Evolutionary conservation across 176 grass and related monocot species (phyloP), one percentile per base, ranked within the genome.

Genomic region (Pharus latifolius): DNA sequence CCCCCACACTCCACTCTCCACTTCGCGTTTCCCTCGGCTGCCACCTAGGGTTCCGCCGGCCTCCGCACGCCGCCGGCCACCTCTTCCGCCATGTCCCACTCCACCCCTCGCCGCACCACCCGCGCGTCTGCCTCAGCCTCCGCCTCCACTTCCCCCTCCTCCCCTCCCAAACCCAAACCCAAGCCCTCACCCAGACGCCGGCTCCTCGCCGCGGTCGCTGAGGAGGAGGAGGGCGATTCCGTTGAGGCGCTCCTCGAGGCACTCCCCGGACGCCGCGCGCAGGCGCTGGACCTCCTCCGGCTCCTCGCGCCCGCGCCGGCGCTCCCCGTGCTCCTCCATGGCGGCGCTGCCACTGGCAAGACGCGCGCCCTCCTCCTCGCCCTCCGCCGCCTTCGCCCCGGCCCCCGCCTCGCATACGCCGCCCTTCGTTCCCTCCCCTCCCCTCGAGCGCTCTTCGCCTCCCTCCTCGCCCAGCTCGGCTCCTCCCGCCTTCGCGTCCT

Each of bases 301-400:
- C 53, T 94, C 37, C 81, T 99, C 5, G 90, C 84, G 11, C 84
- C 94, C 40, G 80, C 75, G 23, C 94, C 90, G 2, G 63, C 35
- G 25, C 78, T 83, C 25, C 87, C 94, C 9, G 15, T 88, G 23
- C 78, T 94, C 20, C 74, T 94, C 47, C 78, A 88, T 64, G 90
- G 87, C n/a, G 85, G 79, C 53, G 67, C 53, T 15, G 86, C 84
- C 41, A 91, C 90, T 0, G 87, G 90, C 35, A 98, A 93, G 76
- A 98, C 87, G 81, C 80, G 70, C 59, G 72, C 87, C 28, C 72
- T 94, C 34, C 75, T 99, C 68, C 82, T 83, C 27, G 79, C 84
- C 5, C 78, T 99, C 41, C 57, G 47, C 6, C 64, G 91, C 69
- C 56, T 94, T 53, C 37, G 78, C 27, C 79, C 87, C 1, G 72